phyloP scores from a whole-genome alignment of 129 eudicot species.

The Tagetes erecta region DNA sequence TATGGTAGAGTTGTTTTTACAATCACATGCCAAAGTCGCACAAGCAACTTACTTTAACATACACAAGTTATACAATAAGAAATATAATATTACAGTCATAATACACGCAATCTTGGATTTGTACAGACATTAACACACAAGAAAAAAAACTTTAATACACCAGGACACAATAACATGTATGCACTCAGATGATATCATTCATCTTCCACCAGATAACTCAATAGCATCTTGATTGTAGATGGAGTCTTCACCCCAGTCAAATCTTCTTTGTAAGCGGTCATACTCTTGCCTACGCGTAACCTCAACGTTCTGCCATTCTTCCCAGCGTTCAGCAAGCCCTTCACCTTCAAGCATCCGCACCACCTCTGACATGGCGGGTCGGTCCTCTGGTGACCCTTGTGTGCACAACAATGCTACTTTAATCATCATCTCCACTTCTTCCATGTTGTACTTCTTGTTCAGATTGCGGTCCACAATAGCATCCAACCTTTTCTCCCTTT shows the following conservation, averaged over 20 bases:
- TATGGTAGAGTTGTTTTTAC: too few species aligned
- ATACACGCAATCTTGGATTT: not conserved
- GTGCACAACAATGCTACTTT: constrained; percentile 93
- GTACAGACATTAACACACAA: constrained; percentile 13
- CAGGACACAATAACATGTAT: constrained; percentile 8
- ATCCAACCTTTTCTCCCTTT: constrained; percentile 74
- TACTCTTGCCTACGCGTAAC: constrained; percentile 77
- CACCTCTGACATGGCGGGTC: constrained; percentile 95
- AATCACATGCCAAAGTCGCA: not conserved
- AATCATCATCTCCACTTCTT: constrained; percentile 94
- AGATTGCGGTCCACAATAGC: constrained; percentile 76
- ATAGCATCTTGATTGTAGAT: constrained; percentile 74
- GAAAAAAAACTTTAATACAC: constrained; percentile 21
- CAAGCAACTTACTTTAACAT: constrained; percentile 1
- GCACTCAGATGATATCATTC: constrained; percentile 17
- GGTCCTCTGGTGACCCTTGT: constrained; percentile 86
- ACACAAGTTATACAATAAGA: not conserved
- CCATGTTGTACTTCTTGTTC: constrained; percentile 42
- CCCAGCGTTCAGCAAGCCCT: constrained; percentile 98
- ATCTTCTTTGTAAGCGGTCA: constrained; percentile 87
- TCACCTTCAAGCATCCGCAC: constrained; percentile 97
- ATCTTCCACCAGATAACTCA: constrained; percentile 96
- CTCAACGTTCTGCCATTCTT: constrained; percentile 89
- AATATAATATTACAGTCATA: not conserved
- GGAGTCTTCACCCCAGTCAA: constrained; percentile 93